phyloP scores from a whole-genome alignment of 306 rosid species.

The Biancaea sappan region DNA sequence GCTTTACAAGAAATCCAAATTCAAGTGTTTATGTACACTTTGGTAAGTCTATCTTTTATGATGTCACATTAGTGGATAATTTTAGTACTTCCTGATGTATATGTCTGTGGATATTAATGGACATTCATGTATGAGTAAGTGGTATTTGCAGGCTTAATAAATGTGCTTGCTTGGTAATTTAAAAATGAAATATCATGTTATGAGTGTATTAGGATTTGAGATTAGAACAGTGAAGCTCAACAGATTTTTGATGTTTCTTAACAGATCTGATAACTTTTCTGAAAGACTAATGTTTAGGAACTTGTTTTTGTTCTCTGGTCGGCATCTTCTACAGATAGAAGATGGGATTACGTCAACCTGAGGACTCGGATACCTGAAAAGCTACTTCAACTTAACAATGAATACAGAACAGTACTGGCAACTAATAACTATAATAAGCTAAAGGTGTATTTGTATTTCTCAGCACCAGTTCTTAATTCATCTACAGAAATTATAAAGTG shows the following conservation, averaged over 20 bases:
- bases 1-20: constrained; percentile 64
- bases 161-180: not conserved
- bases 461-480: constrained; percentile 75
- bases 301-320: constrained; percentile 30
- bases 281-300: constrained; percentile 25
- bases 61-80: not conserved
- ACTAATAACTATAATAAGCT: constrained; percentile 64
- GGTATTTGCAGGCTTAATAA: too few species aligned
- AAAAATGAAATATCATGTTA: not conserved
- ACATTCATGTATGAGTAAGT: not conserved
- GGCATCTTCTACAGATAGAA: constrained; percentile 65
- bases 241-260: constrained; percentile 5
- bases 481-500: constrained; percentile 63
- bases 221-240: not conserved
- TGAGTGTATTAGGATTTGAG: not conserved
- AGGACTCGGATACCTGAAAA: constrained; percentile 69
- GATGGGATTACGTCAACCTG: constrained; percentile 59
- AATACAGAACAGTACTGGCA: constrained; percentile 81
- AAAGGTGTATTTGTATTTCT: constrained; percentile 72
- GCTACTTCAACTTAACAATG: constrained; percentile 64
- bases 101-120: constrained; percentile 14
- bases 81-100: not conserved
- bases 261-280: not conserved
- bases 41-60: constrained; percentile 58
- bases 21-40: constrained; percentile 69